Base-by-base conservation (phyloP, 805 yeast species). In the Candida maris region DNA sequence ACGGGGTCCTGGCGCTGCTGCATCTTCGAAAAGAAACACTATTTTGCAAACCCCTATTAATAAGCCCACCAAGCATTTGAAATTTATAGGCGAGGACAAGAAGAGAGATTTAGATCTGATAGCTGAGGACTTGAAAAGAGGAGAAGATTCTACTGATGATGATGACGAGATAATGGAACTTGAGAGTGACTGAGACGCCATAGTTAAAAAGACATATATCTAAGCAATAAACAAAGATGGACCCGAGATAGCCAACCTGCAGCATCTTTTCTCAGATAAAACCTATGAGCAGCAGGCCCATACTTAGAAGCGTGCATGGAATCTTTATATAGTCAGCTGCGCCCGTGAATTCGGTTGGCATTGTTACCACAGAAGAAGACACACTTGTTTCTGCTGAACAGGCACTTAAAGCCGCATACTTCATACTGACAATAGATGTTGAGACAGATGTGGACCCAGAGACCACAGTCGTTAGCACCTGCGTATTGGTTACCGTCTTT, bases 141-240 rank as follows among this genome's bases (percentile, higher is more conserved):
- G 79, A 2, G 73, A 68, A 28, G 70, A 60, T 13, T 49, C 59
- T 7, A 52, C 56, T 34, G 61, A 58, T 30, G 58, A 49, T 37
- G 80, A 49, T 32, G 79, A 67, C 30, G 77, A 70, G 39, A 70
- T 73, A 33, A 77, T 77, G 84, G 82, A 77, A 48, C 65, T 76
- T 16, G 81, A 75, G 39, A 73, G 78, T 52, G 81, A 76, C 36
- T 75, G 33, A 31, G 9, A n/a, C n/a, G n/a, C n/a, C n/a, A n/a
- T n/a, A n/a, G n/a, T n/a, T n/a, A n/a, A n/a, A n/a, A n/a, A n/a
- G n/a, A n/a, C n/a, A n/a, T n/a, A n/a, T n/a, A n/a, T n/a, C n/a
- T n/a, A n/a, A n/a, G n/a, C n/a, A n/a, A n/a, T n/a, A n/a, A n/a
- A n/a, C n/a, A n/a, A n/a, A n/a, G n/a, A n/a, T n/a, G n/a, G n/a